Evolutionary conservation across 2,329 filamentous ascomycete species (phyloP).

Genomic region (Cladosporium sp.): DNA sequence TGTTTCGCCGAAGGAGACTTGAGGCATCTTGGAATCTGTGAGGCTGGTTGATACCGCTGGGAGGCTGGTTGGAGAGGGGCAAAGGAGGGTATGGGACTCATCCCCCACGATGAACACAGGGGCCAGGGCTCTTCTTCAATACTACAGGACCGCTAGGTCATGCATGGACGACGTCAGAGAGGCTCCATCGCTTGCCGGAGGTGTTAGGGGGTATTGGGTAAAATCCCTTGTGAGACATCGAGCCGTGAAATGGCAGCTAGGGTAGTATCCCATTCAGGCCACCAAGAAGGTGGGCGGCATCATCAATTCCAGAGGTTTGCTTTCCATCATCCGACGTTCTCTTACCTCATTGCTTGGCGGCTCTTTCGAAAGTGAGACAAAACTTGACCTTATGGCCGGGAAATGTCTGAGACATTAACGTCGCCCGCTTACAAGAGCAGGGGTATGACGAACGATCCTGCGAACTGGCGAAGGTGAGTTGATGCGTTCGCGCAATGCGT

Average conservation of each 20-base stretch:
- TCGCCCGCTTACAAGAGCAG: neutral
- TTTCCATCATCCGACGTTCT: neutral
- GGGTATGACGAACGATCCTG: neutral
- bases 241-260: neutral
- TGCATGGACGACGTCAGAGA: too few species aligned
- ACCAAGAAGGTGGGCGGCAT: neutral
- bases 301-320: neutral
- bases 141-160: too few species aligned
- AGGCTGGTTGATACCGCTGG: neutral
- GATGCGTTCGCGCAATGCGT: too few species aligned
- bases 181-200: too few species aligned
- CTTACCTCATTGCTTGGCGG: constrained; percentile 5
- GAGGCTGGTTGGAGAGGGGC: neutral
- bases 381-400: neutral
- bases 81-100: neutral
- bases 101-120: too few species aligned
- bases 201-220: too few species aligned
- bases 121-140: too few species aligned
- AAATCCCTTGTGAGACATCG: neutral
- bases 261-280: too few species aligned
- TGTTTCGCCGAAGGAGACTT: neutral
- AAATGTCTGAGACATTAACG: constrained; percentile 11
- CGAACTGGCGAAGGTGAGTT: neutral
- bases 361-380: constrained; percentile 4
- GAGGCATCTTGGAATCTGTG: constrained; percentile 3